Conservation (phyloP, 768 basidiomycete species). For the Kwoniella mangroviensis region DNA sequence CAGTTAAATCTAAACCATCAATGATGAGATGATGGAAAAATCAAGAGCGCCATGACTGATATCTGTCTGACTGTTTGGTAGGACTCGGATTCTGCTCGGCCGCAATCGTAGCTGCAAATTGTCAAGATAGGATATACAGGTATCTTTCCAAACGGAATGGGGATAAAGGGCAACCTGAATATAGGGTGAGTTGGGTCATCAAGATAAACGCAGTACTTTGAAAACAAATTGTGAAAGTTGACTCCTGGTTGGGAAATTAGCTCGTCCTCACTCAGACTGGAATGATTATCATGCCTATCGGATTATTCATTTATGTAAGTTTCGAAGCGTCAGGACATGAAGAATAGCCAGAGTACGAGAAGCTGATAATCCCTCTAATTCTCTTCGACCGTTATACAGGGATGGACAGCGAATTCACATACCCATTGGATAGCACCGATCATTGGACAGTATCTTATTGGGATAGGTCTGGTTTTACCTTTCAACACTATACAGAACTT, state of each 20-base stretch:
- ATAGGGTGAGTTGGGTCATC: constrained; percentile 35
- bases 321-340: no score
- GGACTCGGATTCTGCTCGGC: constrained; percentile 42
- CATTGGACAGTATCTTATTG: constrained; percentile 38
- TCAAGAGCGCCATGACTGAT: not conserved
- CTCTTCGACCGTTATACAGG: constrained; percentile 17
- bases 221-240: no score
- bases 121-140: constrained; percentile 52
- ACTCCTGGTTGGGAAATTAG: constrained; percentile 10
- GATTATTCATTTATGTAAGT: constrained; percentile 49
- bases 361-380: no score
- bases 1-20: not conserved
- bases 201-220: no score
- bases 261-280: constrained; percentile 53
- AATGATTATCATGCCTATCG: constrained; percentile 51
- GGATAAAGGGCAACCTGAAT: constrained; percentile 48
- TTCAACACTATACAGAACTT: constrained; percentile 53
- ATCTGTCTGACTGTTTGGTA: not conserved
- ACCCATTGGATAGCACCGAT: constrained; percentile 52
- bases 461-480: constrained; percentile 46
- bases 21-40: no score
- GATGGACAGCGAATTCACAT: constrained; percentile 48
- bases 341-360: no score
- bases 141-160: constrained; percentile 42
- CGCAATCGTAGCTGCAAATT: constrained; percentile 36